Evolutionary conservation across 805 yeast species (phyloP).

Genomic region (Kodamaea leandrae): DNA sequence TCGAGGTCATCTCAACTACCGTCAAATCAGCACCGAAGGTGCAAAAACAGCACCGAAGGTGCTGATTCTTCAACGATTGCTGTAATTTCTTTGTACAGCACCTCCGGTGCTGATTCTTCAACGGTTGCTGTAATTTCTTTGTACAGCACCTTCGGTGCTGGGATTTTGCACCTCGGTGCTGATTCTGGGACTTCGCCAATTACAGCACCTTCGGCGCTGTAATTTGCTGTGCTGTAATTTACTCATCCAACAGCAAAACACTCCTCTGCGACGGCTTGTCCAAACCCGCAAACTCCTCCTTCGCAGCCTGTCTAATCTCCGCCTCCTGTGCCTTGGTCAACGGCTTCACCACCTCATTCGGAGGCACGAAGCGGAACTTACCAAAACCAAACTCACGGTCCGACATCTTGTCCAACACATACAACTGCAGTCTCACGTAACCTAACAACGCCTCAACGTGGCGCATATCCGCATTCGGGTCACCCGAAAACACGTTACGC

Average conservation of each 20-base stretch:
- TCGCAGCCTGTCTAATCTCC: conserved; percentile 49
- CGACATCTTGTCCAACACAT: conserved; percentile 77
- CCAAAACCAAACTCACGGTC: conserved; percentile 95
- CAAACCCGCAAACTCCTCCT: conserved; percentile 50
- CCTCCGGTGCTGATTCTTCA: too few species aligned
- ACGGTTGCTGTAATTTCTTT: too few species aligned
- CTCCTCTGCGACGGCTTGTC: conserved; percentile 60
- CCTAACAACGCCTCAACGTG: conserved; percentile 87
- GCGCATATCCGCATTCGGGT: conserved; percentile 73
- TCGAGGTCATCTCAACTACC: too few species aligned
- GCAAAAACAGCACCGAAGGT: too few species aligned
- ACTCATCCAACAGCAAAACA: conserved; percentile 42
- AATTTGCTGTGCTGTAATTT: too few species aligned
- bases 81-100: too few species aligned
- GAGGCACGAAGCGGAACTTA: conserved; percentile 77
- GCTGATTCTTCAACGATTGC: too few species aligned
- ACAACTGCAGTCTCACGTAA: conserved; percentile 85
- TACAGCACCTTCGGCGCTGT: too few species aligned
- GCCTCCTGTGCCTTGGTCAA: conserved; percentile 64
- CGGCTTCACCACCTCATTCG: conserved; percentile 72
- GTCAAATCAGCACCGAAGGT: too few species aligned
- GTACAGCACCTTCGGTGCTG: too few species aligned
- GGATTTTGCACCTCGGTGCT: too few species aligned
- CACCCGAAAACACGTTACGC: conserved; percentile 90
- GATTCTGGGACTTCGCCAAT: too few species aligned